Percentiles rank a stretch among this genome's conserved stretches.
These are phyloP conservation scores for Endogone sp. DNA, from an alignment of 192 early-diverging fungal species.

Conservation along the genomic window DNA sequence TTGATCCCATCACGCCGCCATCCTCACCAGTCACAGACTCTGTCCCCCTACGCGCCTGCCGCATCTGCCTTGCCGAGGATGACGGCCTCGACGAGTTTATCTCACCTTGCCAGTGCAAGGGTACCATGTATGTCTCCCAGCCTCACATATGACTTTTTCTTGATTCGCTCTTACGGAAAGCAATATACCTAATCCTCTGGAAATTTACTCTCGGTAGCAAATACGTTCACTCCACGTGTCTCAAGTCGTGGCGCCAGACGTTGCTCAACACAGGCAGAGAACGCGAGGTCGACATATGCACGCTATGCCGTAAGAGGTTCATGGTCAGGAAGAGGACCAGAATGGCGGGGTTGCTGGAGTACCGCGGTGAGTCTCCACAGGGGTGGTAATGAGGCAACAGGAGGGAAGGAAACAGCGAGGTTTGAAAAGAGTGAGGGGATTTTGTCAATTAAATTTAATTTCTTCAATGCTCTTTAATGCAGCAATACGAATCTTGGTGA, in stretches of 20 bases:
- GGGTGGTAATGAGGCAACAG: no score
- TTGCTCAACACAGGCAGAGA: slow-evolving; percentile 14
- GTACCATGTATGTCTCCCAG: slow-evolving; percentile 26
- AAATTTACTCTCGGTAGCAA: slow-evolving; percentile 18
- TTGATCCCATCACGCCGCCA: not conserved
- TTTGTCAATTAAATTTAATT: not conserved
- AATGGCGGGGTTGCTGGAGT: slow-evolving; percentile 13
- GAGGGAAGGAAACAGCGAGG: no score
- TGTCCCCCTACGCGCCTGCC: slow-evolving; percentile 3
- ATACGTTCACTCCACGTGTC: slow-evolving; percentile 28
- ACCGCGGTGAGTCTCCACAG: slow-evolving; percentile 18
- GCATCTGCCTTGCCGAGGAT: slow-evolving; percentile 31
- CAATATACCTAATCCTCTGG: not conserved
- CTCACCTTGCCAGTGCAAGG: slow-evolving; percentile 33
- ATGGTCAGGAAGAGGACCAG: slow-evolving; percentile 9
- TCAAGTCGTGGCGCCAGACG: slow-evolving; percentile 24
- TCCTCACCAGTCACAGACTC: not conserved
- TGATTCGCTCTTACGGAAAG: no score
- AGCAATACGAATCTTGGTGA: slow-evolving; percentile 21
- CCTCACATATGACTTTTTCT: no score
- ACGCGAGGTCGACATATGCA: slow-evolving; percentile 19
- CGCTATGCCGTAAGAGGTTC: slow-evolving; percentile 21
- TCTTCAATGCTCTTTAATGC: not conserved
- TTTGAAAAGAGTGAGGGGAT: not conserved
- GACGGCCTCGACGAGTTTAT: slow-evolving; percentile 14